Evolutionary conservation across 768 basidiomycete species (phyloP), one percentile per base, ranked within the genome.

Genomic region (Phaeolepiota aurea): DNA sequence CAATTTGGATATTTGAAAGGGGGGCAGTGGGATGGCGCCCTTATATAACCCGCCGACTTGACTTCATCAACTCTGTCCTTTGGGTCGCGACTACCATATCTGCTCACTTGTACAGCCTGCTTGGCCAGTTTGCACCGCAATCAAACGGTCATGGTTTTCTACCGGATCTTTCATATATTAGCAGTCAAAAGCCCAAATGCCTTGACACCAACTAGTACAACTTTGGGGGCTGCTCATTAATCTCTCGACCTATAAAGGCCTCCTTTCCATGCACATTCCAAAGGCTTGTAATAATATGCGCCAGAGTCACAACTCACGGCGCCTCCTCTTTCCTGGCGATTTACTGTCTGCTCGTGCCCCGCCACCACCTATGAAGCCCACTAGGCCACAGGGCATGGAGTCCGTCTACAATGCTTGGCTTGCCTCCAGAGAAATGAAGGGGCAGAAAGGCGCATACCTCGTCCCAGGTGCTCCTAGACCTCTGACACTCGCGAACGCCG

Each of bases 401-500:
- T 55, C 63, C 3, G 52, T 66, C 18, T 72, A 69, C 41, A 71
- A 77, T 37, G 72, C 71, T 21, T 82, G 79, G 79, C 50, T 77
- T 13, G 68, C 75, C 9, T 82, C 79, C 20, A 68, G 79, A 50
- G 54, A 62, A 47, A 51, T 77, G 18, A 68, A 73, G 21, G 62
- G 62, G 19, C 67, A 71, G 32, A 65, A 63, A 32, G 72, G 68
- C 14, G 44, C 50, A 35, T 60, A 60, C 56, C 67, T 80, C 48
- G 68, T 75, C 38, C 77, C 87, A 22, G 87, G 87, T 34, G 78
- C 76, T 30, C 80, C 78, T 47, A 76, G 87, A 30, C 66, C 72
- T n/a, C 50, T 89, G 45, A 78, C 69, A 37, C 49, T 69, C 35
- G 51, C 57, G 12, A 87, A 86, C 56, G 50, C 76, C 32, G 61